Conservation (phyloP, 2,329 filamentous ascomycete species). For the Diaporthe caulivora region DNA sequence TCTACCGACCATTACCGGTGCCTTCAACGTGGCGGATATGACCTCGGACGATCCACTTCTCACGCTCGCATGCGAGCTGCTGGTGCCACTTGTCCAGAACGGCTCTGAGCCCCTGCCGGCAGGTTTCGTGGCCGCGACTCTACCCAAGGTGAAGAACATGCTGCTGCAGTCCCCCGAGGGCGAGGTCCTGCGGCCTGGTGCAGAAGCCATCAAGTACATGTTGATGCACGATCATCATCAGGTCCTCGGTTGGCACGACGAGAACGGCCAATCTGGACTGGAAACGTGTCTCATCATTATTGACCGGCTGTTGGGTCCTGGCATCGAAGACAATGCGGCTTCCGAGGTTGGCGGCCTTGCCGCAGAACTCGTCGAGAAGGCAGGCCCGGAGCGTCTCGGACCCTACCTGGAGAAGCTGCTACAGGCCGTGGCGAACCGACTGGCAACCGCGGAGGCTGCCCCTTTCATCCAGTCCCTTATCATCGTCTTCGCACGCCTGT, state of each 20-base stretch:
- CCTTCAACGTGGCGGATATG: constrained; percentile 88
- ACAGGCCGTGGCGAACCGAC: constrained; percentile 85
- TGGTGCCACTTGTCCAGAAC: constrained; percentile 84
- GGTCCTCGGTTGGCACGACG: constrained; percentile 87
- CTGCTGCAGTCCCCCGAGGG: constrained; percentile 88
- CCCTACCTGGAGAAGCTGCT: constrained; percentile 91
- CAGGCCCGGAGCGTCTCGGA: constrained; percentile 89
- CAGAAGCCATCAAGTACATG: constrained; percentile 88
- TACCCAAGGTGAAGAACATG: constrained; percentile 88
- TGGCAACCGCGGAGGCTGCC: constrained; percentile 85
- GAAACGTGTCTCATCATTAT: constrained; percentile 93
- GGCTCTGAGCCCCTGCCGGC: constrained; percentile 86
- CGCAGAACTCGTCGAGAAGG: constrained; percentile 94
- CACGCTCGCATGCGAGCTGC: constrained; percentile 82
- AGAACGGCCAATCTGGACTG: constrained; percentile 82
- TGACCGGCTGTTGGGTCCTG: constrained; percentile 85
- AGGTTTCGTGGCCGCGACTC: constrained; percentile 85
- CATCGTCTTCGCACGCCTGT: constrained; percentile 92
- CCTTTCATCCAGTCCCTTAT: constrained; percentile 96
- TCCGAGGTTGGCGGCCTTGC: constrained; percentile 97
- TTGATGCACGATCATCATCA: constrained; percentile 91
- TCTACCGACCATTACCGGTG: constrained; percentile 86
- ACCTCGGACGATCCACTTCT: constrained; percentile 88
- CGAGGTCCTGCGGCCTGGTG: constrained; percentile 88
- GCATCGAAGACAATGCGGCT: constrained; percentile 91